Evolutionary conservation across 2,329 filamentous ascomycete species (phyloP), one percentile per base, ranked within the genome.

Genomic region (Alternaria panax): DNA sequence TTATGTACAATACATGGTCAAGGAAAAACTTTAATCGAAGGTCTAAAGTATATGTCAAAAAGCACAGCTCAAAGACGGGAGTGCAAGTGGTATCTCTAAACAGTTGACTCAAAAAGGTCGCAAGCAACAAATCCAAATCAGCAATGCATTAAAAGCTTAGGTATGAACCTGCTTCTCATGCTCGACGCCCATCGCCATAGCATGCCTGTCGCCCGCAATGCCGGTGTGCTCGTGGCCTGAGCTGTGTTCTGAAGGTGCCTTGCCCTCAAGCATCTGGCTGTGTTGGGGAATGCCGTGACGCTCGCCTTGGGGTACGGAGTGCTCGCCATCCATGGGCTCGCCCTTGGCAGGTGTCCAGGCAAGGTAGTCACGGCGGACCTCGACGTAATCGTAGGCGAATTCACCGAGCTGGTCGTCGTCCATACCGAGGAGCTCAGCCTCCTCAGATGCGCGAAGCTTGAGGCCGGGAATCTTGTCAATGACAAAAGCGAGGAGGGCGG

Each of bases 401-500:
- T 95, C 92, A 79, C 92, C 92, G 69, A 94, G 90, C 81, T 95
- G 92, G 80, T 94, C 91, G 75, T 94, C 92, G 73, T 95, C 92
- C 90, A 94, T 93, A 68, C 92, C 92, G 57, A 94, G 87, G 12
- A 94, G 87, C 79, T 95, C 92, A 24, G 92, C 92, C 79, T 93
- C 90, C 73, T 93, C 90, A 25, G 87, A 90, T 8, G 91, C 91
- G 58, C 92, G 90, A 45, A 95, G 89, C 76, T 92, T 87, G 20
- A 95, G 86, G 46, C 91, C 91, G 25, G 92, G 92, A 22, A 93
- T 84, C 64, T 88, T 76, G 81, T 95, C 89, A 80, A 95, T 90
- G 72, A 81, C 75, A 80, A 90, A 92, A 62, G 91, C 91, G 69
- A 95, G 85, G 69, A 90, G 74, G 56, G 90, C 88, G 60, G 89